A percentile compares a stretch with the other conserved stretches of the same genome.
These are phyloP conservation scores for Neurospora intermedia DNA, from an alignment of 495 filamentous ascomycete species.

Conservation along the genomic window DNA sequence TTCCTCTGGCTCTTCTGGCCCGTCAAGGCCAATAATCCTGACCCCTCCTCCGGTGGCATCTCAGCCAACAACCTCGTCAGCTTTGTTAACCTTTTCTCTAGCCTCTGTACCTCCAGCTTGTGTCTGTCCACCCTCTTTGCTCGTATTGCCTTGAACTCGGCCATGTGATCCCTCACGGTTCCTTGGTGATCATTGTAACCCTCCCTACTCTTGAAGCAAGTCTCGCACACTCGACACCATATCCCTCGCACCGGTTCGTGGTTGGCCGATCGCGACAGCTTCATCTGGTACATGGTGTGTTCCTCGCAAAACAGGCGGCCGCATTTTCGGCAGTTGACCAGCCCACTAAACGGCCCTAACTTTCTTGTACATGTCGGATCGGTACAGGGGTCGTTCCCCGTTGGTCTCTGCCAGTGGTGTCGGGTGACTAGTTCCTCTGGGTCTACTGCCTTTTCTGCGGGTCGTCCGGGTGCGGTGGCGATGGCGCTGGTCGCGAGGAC, in stretches of 20 bases:
- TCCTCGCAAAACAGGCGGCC: slow-evolving; percentile 92
- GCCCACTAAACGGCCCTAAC: slow-evolving; percentile 67
- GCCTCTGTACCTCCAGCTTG: slow-evolving; percentile 71
- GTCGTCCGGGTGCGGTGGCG: slow-evolving; percentile 12
- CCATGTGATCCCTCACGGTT: slow-evolving; percentile 56
- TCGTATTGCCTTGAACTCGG: slow-evolving; percentile 54
- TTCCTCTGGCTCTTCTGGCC: slow-evolving; percentile 56
- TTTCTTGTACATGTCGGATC: slow-evolving; percentile 78
- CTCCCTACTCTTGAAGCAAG: slow-evolving; percentile 90
- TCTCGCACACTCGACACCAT: slow-evolving; percentile 95
- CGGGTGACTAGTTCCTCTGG: slow-evolving; percentile 83
- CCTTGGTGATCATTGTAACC: slow-evolving; percentile 89
- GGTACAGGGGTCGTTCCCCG: slow-evolving; percentile 65
- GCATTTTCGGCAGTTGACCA: slow-evolving; percentile 85
- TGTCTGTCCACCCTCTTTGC: slow-evolving; percentile 72
- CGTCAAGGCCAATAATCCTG: slow-evolving; percentile 20
- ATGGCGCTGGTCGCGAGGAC: slow-evolving; percentile 5
- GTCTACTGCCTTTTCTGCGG: slow-evolving; percentile 43
- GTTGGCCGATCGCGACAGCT: slow-evolving; percentile 76
- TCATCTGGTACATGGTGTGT: slow-evolving; percentile 99
- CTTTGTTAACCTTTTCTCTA: slow-evolving; percentile 87
- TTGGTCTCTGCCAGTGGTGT: slow-evolving; percentile 75
- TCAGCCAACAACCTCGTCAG: slow-evolving; percentile 74
- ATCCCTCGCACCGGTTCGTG: slow-evolving; percentile 88
- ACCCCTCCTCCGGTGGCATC: slow-evolving; percentile 46